Evolutionary conservation across 2,329 filamentous ascomycete species (phyloP).

Genomic region (Chaetomiaceae sp.): DNA sequence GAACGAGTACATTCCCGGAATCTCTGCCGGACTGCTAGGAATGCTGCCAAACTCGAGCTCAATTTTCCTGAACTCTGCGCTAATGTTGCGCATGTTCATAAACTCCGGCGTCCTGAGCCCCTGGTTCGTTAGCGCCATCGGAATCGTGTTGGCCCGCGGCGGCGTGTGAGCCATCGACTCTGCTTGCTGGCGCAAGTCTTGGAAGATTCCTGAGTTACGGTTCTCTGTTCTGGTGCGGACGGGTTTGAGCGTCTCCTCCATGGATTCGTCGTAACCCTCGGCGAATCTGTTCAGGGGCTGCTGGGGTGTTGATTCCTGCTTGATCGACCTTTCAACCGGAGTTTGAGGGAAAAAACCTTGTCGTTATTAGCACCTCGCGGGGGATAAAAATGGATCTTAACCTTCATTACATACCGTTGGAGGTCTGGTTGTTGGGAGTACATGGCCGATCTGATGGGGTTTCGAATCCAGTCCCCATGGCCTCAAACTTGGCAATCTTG

Average conservation of each 20-base stretch:
- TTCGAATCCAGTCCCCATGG: slow-evolving; percentile 39
- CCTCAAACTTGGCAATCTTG: slow-evolving; percentile 57
- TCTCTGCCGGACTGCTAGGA: slow-evolving; percentile 34
- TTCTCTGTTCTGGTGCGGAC: slow-evolving; percentile 36
- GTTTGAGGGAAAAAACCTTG: slow-evolving; percentile 64
- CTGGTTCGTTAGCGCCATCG: slow-evolving; percentile 39
- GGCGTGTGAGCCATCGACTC: slow-evolving; percentile 53
- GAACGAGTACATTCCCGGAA: slow-evolving; percentile 49
- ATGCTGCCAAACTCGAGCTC: slow-evolving; percentile 33
- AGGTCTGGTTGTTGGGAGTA: slow-evolving; percentile 60
- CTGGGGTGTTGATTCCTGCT: slow-evolving; percentile 33
- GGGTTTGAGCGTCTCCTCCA: slow-evolving; percentile 64
- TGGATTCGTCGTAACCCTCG: slow-evolving; percentile 60
- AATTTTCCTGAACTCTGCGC: slow-evolving; percentile 36
- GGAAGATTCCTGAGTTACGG: slow-evolving; percentile 50
- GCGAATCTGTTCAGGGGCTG: slow-evolving; percentile 48
- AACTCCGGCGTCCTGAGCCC: slow-evolving; percentile 56
- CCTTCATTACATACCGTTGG: slow-evolving; percentile 47
- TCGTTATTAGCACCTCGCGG: slow-evolving; percentile 20
- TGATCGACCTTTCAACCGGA: slow-evolving; percentile 59
- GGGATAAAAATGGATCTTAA: rapidly evolving
- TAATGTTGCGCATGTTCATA: slow-evolving; percentile 41
- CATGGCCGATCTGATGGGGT: slow-evolving; percentile 46
- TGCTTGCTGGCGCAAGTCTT: slow-evolving; percentile 54
- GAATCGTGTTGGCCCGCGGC: slow-evolving; percentile 48